These are phyloP conservation scores for Didymella arachidicola DNA, from an alignment of 2,329 filamentous ascomycete genomes.

Conservation along the genomic window DNA sequence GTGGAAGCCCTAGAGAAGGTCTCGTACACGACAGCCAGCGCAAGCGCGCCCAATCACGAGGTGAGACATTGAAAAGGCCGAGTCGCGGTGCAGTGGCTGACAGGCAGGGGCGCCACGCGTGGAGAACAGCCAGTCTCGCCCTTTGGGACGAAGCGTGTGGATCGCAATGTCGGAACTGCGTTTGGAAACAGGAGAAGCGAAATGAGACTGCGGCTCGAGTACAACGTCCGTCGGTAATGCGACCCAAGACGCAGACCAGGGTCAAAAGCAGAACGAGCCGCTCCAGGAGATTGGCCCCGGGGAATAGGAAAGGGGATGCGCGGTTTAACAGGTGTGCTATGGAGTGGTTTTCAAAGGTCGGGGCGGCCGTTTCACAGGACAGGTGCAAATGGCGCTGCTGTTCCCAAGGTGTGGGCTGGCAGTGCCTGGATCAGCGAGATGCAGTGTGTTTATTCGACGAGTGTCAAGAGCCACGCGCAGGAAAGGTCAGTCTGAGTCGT, in stretches of 20 bases:
- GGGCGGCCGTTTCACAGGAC: conserved; percentile 1
- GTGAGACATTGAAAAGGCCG: conserved; percentile 2
- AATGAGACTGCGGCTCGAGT: conserved; percentile 23
- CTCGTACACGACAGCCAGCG: conserved; percentile 23
- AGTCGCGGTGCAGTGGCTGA: conserved; percentile 31
- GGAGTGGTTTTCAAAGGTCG: not conserved
- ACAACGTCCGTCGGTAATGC: conserved; percentile 16
- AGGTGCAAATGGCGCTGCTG: conserved; percentile 2
- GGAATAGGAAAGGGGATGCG: conserved; percentile 15
- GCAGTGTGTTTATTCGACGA: not conserved
- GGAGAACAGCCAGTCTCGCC: conserved; percentile 15
- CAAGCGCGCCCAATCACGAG: conserved; percentile 25
- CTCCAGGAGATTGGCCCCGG: conserved; percentile 25
- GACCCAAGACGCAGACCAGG: conserved; percentile 7
- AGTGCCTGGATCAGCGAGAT: conserved; percentile 1
- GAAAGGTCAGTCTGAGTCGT: conserved; percentile 5
- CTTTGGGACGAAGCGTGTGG: not conserved
- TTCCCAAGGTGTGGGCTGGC: not conserved
- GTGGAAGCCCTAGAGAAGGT: conserved; percentile 18
- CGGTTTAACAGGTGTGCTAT: conserved; percentile 1
- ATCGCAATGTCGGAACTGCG: conserved; percentile 10
- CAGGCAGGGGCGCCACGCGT: conserved; percentile 30
- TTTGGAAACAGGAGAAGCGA: conserved; percentile 20
- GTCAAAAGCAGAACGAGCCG: conserved; percentile 23
- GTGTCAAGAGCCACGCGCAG: conserved; percentile 3